A percentile compares a stretch with the other conserved stretches of the same genome.
phyloP scores from a whole-genome alignment of 106 monocot genomes.

The Phalaenopsis equestris region DNA sequence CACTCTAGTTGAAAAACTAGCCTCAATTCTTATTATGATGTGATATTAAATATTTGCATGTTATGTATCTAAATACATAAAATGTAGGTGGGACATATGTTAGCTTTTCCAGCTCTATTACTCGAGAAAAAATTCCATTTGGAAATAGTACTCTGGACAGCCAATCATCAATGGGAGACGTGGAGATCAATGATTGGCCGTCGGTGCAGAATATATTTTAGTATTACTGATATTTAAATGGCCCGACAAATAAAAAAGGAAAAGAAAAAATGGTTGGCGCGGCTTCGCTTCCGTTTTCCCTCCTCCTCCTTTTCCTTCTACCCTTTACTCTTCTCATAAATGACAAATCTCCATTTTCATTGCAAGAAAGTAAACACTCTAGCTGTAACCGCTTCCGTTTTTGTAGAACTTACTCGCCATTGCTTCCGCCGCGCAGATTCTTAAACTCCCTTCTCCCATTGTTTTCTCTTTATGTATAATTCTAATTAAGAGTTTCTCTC shows the following conservation, averaged over 20 bases:
- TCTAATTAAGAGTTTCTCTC: not conserved
- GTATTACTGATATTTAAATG: too few species aligned
- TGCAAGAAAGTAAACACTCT: not conserved
- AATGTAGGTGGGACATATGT: too few species aligned
- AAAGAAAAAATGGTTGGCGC: not conserved
- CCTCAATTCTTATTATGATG: too few species aligned
- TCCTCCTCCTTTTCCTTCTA: not conserved
- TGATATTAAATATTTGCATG: too few species aligned
- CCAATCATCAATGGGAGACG: too few species aligned
- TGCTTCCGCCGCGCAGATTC: not conserved
- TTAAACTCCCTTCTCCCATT: not conserved
- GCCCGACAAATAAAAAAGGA: not conserved
- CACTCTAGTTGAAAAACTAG: too few species aligned
- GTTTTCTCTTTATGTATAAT: not conserved
- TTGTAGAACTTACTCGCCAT: not conserved
- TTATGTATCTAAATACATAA: too few species aligned
- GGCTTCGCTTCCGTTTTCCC: not conserved
- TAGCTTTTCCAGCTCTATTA: too few species aligned
- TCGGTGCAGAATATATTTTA: too few species aligned
- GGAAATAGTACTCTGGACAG: too few species aligned
- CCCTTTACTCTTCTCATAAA: not conserved
- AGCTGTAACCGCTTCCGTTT: not conserved
- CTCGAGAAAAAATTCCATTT: too few species aligned
- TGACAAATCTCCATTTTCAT: not conserved
- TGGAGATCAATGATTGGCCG: too few species aligned